phyloP scores from a whole-genome alignment of 768 basidiomycete species.

The Pisolithus orientalis region DNA sequence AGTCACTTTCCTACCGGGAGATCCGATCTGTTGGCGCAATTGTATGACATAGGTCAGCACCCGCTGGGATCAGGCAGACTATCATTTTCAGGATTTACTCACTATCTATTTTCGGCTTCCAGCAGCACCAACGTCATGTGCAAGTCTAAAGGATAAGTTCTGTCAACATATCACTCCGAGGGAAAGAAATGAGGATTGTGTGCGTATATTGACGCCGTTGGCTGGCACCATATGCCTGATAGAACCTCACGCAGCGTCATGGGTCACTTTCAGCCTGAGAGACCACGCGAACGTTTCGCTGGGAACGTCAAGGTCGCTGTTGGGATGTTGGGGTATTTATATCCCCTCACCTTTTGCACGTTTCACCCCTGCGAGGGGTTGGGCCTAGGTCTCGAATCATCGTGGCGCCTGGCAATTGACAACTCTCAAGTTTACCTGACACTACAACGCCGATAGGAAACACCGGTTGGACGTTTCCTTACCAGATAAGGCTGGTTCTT shows the following conservation, averaged over 20 bases:
- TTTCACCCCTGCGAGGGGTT: neutral
- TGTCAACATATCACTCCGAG: neutral
- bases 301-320: neutral
- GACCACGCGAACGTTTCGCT: neutral
- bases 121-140: constrained; percentile 9
- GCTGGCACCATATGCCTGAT: too few species aligned
- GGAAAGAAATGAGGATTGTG: neutral
- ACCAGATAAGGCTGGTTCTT: neutral
- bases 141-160: neutral
- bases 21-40: constrained; percentile 36
- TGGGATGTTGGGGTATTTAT: neutral
- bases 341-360: neutral
- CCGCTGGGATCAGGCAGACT: neutral
- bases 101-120: constrained; percentile 16
- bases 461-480: neutral
- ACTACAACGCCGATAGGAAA: neutral
- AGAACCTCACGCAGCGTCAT: too few species aligned
- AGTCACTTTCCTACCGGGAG: constrained; percentile 35
- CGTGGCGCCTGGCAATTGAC: neutral
- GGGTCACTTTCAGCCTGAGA: neutral
- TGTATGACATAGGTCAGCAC: constrained; percentile 12
- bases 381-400: neutral
- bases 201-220: neutral
- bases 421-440: neutral
- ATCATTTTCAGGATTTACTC: neutral